Evolutionary conservation across 768 basidiomycete genomes (phyloP).

Genomic region (Kwoniella dejecticola): DNA sequence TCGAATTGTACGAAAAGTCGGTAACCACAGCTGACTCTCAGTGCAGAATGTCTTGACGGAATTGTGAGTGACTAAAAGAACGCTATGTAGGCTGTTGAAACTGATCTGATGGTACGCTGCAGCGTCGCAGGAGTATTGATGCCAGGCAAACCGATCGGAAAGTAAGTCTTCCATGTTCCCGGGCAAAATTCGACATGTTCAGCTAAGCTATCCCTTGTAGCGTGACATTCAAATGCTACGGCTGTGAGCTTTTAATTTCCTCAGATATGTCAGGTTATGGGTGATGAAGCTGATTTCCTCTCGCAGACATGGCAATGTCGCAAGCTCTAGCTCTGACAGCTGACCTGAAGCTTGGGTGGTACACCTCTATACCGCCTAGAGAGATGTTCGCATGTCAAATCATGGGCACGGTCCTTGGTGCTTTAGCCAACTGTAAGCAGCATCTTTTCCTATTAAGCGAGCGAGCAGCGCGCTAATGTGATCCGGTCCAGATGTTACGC

Average conservation of each 20-base stretch:
- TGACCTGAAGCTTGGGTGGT: slow-evolving; percentile 56
- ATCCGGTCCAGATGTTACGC: slow-evolving; percentile 37
- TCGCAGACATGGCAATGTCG: slow-evolving; percentile 54
- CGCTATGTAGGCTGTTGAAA: not conserved
- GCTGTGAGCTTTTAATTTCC: slow-evolving; percentile 34
- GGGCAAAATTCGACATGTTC: slow-evolving; percentile 2
- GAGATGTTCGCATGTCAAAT: slow-evolving; percentile 56
- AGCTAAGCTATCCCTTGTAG: slow-evolving; percentile 21
- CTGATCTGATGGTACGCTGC: slow-evolving; percentile 3
- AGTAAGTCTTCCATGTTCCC: slow-evolving; percentile 38
- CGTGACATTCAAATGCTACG: slow-evolving; percentile 53
- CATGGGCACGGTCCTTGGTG: slow-evolving; percentile 52
- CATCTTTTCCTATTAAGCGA: not conserved
- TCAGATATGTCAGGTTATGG: not conserved
- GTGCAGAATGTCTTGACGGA: slow-evolving; percentile 56
- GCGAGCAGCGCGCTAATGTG: not conserved
- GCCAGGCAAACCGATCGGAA: slow-evolving; percentile 55
- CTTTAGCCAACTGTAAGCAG: slow-evolving; percentile 50
- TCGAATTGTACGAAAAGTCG: not conserved
- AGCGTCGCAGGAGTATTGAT: slow-evolving; percentile 54
- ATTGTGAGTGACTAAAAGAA: slow-evolving; percentile 43
- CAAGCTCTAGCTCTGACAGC: slow-evolving; percentile 51
- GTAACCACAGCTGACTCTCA: slow-evolving; percentile 16
- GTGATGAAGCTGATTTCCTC: not conserved
- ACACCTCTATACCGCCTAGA: slow-evolving; percentile 46